Evolutionary conservation across 768 basidiomycete species (phyloP).

Genomic region (Leccinum imitatum): DNA sequence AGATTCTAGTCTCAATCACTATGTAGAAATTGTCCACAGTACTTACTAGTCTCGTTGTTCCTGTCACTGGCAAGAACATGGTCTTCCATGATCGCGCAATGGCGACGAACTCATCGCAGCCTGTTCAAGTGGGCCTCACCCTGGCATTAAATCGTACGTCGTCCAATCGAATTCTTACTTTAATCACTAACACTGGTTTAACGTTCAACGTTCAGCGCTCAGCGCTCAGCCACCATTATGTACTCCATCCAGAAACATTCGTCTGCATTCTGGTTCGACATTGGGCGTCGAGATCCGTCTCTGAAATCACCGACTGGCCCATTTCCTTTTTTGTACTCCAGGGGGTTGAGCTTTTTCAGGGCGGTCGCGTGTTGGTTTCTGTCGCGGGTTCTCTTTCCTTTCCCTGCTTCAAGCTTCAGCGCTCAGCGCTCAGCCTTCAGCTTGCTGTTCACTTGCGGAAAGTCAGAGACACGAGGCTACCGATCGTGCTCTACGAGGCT

Average conservation of each 20-base stretch:
- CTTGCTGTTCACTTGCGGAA: constrained; percentile 36
- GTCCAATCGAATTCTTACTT: no score
- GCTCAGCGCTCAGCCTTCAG: constrained; percentile 4
- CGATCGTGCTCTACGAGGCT: no score
- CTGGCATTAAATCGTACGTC: background rate
- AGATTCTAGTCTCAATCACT: no score
- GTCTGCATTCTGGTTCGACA: background rate
- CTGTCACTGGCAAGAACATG: background rate
- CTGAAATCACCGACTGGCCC: background rate
- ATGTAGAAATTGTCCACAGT: no score
- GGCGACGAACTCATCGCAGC: no score
- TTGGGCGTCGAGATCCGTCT: background rate
- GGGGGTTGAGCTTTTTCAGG: constrained; percentile 36
- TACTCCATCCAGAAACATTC: no score
- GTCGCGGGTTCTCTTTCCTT: constrained; percentile 19
- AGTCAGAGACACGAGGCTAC: constrained; percentile 51
- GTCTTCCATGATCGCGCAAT: no score
- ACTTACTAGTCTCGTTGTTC: background rate
- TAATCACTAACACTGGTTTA: no score
- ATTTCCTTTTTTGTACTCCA: constrained; percentile 31
- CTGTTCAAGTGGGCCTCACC: no score
- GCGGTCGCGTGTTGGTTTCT: constrained; percentile 30
- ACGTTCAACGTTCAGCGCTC: no score
- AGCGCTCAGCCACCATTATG: background rate
- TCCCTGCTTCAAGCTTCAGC: constrained; percentile 7